A percentile compares a stretch with the other conserved stretches of the same genome.
phyloP scores from a whole-genome alignment of 2,329 filamentous ascomycete genomes.

The Fonsecaea multimorphosa region DNA sequence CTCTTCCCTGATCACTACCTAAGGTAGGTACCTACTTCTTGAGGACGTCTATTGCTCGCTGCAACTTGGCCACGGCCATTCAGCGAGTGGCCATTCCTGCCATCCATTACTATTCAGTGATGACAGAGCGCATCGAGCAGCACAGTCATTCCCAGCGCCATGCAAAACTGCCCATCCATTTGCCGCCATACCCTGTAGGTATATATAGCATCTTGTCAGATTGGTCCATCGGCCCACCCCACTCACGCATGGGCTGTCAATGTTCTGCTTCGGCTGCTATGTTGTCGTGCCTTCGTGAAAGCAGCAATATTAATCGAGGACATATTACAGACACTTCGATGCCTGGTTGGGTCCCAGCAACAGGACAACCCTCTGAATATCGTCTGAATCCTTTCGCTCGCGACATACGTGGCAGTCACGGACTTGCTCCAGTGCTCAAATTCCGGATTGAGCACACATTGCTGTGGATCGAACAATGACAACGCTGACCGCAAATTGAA shows the following conservation, averaged over 20 bases:
- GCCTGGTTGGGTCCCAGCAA: neutral
- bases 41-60: neutral
- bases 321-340: neutral
- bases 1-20: slow-evolving; percentile 1
- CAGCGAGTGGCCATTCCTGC: slow-evolving; percentile 5
- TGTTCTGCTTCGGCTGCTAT: neutral
- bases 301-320: neutral
- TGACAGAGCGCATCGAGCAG: neutral
- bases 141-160: neutral
- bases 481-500: slow-evolving; percentile 7
- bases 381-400: neutral
- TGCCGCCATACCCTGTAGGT: neutral
- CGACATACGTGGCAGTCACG: neutral
- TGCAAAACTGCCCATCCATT: neutral
- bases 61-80: slow-evolving; percentile 14
- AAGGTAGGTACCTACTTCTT: neutral
- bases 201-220: slow-evolving; percentile 18
- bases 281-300: neutral
- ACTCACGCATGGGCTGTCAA: neutral
- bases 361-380: neutral
- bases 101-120: neutral
- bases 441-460: neutral
- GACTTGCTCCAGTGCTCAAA: neutral
- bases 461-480: neutral
- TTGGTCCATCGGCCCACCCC: neutral